phyloP scores from a whole-genome alignment of 805 yeast species.

The Danielia reshetovae region DNA sequence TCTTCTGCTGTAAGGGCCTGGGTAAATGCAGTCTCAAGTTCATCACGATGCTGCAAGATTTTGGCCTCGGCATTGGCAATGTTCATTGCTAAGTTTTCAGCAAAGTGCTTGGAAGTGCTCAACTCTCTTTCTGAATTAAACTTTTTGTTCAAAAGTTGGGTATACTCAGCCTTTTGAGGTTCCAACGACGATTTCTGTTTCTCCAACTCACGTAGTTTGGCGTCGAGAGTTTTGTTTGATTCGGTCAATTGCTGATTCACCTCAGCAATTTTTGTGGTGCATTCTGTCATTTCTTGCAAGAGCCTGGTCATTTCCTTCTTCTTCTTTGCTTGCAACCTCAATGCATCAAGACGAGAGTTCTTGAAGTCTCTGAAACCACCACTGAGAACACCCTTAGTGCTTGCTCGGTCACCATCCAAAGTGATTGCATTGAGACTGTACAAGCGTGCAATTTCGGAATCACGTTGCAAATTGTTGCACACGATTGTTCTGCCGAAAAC shows the following conservation, averaged over 20 bases:
- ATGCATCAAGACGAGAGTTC: conserved; percentile 64
- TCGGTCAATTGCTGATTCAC: conserved; percentile 52
- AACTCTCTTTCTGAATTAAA: conserved; percentile 43
- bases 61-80: conserved; percentile 23
- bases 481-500: conserved; percentile 82
- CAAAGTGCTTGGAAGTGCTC: conserved; percentile 25
- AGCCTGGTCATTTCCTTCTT: conserved; percentile 33
- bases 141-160: conserved; percentile 39
- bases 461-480: conserved; percentile 62
- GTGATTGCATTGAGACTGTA: conserved; percentile 75
- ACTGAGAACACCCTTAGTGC: conserved; percentile 74
- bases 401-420: conserved; percentile 87
- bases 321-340: conserved; percentile 54
- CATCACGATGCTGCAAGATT: conserved; percentile 42
- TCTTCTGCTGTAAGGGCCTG: conserved; percentile 52
- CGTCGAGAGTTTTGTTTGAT: conserved; percentile 42
- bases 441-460: conserved; percentile 60
- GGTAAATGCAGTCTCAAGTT: conserved; percentile 51
- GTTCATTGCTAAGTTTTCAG: conserved; percentile 24
- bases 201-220: conserved; percentile 40
- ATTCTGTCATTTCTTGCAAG: conserved; percentile 34
- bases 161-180: conserved; percentile 39
- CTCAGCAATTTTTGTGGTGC: conserved; percentile 34
- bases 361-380: conserved; percentile 83
- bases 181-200: conserved; percentile 38